Percentiles rank a stretch among this genome's conserved stretches.
Conservation (phyloP, 768 basidiomycete genomes). For the Xerocomellus chrysenteron region DNA sequence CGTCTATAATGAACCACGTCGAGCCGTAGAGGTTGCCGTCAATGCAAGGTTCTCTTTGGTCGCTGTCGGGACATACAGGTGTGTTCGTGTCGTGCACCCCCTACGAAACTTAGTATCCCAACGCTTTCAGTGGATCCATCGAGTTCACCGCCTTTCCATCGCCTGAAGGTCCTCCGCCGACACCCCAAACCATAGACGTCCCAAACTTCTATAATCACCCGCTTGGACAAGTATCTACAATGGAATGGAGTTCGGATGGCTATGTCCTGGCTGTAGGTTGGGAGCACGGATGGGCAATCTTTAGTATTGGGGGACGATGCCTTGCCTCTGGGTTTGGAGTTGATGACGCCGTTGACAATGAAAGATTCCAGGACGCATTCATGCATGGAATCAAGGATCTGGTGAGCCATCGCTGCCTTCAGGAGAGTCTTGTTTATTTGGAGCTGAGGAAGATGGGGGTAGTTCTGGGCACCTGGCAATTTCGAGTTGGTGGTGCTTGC, state of each 20-base stretch:
- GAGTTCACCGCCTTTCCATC: slow-evolving; percentile 70
- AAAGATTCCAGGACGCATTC: slow-evolving; percentile 75
- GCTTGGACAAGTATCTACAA: slow-evolving; percentile 59
- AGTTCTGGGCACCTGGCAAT: slow-evolving; percentile 97
- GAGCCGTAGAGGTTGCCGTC: slow-evolving; percentile 63
- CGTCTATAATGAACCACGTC: slow-evolving; percentile 62
- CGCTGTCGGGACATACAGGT: slow-evolving; percentile 78
- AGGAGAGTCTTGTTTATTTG: not conserved
- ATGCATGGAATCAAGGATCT: slow-evolving; percentile 77
- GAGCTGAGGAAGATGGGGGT: not conserved
- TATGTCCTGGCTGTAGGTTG: slow-evolving; percentile 94
- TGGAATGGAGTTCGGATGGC: slow-evolving; percentile 96
- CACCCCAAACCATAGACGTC: slow-evolving; percentile 60
- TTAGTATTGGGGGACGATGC: slow-evolving; percentile 87
- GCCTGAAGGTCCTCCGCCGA: slow-evolving; percentile 53
- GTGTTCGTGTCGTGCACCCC: not conserved
- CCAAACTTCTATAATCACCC: slow-evolving; percentile 58
- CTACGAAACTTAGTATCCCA: not conserved
- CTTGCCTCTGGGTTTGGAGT: slow-evolving; percentile 75
- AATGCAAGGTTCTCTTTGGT: slow-evolving; percentile 81
- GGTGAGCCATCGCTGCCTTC: slow-evolving; percentile 42
- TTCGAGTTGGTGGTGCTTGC: slow-evolving; percentile 83
- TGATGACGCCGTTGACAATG: slow-evolving; percentile 58
- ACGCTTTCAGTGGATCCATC: slow-evolving; percentile 54
- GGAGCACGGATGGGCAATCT: slow-evolving; percentile 86